A percentile compares a stretch with the other conserved stretches of the same genome.
Conservation (phyloP, 352 stramenopile genomes). For the Aphanomyces invadans region DNA sequence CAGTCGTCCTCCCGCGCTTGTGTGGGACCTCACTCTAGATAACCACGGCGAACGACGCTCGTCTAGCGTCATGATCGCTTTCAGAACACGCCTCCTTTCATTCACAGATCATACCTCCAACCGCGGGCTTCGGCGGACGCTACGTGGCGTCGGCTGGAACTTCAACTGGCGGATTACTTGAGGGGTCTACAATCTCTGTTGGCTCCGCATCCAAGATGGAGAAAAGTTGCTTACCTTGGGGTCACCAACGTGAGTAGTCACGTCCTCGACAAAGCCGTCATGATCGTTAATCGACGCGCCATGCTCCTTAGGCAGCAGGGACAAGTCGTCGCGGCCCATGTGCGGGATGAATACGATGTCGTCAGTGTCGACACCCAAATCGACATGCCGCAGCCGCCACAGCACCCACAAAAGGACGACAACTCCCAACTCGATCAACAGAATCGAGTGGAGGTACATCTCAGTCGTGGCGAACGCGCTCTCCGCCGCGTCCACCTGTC, state of each 20-base stretch:
- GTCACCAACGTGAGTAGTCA: too few species aligned
- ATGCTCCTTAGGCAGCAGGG: background rate
- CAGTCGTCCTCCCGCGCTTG: too few species aligned
- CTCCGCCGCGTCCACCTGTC: background rate
- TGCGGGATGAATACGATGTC: conserved; percentile 14
- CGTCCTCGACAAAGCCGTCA: background rate
- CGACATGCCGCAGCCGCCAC: background rate
- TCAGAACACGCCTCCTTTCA: too few species aligned
- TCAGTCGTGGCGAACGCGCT: background rate
- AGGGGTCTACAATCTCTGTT: conserved; percentile 17
- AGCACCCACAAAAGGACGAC: background rate
- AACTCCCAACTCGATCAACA: background rate
- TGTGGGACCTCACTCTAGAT: too few species aligned
- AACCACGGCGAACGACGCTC: too few species aligned
- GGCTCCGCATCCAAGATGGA: too few species aligned
- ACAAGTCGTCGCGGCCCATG: background rate
- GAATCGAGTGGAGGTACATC: background rate
- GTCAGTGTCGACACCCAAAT: background rate
- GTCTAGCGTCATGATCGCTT: too few species aligned
- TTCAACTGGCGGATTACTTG: conserved; percentile 4
- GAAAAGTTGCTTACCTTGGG: background rate
- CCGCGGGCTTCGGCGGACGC: background rate
- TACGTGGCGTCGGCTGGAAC: conserved; percentile 1
- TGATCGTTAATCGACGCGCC: background rate
- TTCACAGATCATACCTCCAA: background rate